Evolutionary conservation across 148 eudicot species (phyloP).

Genomic region (Nepenthes gracilis): DNA sequence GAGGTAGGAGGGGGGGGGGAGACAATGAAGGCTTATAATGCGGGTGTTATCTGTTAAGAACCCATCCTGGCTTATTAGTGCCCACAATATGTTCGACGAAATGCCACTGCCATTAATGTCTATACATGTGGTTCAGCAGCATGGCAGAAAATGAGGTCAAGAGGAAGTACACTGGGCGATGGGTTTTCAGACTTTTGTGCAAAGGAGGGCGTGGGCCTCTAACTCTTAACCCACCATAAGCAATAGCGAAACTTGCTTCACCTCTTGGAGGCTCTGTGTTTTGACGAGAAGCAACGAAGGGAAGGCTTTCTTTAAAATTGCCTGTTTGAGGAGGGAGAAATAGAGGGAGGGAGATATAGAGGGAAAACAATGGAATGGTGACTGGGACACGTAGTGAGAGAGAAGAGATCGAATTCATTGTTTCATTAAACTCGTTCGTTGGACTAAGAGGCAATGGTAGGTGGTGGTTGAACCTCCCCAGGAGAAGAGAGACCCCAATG

Average conservation of each 20-base stretch:
- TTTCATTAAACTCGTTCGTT: conserved; percentile 39
- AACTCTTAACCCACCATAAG: no score
- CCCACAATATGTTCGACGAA: no score
- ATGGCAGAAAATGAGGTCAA: background rate
- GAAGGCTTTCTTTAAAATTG: background rate
- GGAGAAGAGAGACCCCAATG: no score
- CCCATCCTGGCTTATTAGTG: no score
- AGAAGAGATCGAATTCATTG: conserved; percentile 15
- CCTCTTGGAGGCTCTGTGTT: background rate
- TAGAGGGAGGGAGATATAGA: background rate
- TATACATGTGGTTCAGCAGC: background rate
- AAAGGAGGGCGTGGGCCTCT: no score
- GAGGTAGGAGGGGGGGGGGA: background rate
- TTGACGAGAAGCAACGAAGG: conserved; percentile 7
- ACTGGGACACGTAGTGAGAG: conserved; percentile 29
- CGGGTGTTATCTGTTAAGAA: no score
- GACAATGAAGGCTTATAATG: background rate
- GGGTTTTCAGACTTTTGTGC: no score
- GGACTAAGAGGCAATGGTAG: conserved; percentile 31
- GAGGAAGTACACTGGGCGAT: background rate
- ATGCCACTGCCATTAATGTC: no score
- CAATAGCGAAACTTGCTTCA: no score
- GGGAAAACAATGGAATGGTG: conserved; percentile 9
- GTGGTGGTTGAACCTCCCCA: conserved; percentile 64
- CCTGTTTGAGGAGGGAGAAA: background rate